These are phyloP conservation scores for Basidiobolus meristosporus DNA, from an alignment of 371 early-diverging fungal genomes.

Conservation along the genomic window DNA sequence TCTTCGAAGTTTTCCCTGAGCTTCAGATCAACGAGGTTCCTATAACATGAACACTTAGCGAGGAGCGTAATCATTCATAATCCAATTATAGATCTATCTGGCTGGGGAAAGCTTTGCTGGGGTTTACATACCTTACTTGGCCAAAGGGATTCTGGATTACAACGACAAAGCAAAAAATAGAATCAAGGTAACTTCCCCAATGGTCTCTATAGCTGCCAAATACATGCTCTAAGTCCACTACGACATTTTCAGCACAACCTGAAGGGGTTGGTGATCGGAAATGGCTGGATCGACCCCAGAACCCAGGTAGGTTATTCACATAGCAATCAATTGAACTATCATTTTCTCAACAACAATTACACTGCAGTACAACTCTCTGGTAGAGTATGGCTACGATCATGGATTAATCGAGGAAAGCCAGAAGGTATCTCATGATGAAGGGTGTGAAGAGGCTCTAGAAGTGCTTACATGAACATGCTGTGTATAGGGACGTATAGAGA, in stretches of 20 bases:
- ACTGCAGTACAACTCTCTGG: no score
- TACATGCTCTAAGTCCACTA: not conserved
- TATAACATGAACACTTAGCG: slow-evolving; percentile 8
- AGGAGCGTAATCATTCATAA: not conserved
- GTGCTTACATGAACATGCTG: not conserved
- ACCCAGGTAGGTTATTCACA: slow-evolving; percentile 27
- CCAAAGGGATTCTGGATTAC: slow-evolving; percentile 23
- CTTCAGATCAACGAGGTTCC: slow-evolving; percentile 19
- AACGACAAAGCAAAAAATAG: slow-evolving; percentile 16
- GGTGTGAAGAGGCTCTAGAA: no score
- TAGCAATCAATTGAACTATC: not conserved
- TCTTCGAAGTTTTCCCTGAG: slow-evolving; percentile 39
- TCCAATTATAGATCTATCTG: slow-evolving; percentile 34
- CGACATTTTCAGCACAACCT: slow-evolving; percentile 19
- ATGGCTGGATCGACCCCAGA: slow-evolving; percentile 74
- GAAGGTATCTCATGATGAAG: no score
- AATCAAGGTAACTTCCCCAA: not conserved
- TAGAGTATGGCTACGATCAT: no score
- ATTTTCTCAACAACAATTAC: not conserved
- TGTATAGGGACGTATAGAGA: slow-evolving; percentile 1
- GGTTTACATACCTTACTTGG: slow-evolving; percentile 67
- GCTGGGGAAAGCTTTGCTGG: slow-evolving; percentile 81
- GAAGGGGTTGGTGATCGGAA: slow-evolving; percentile 56
- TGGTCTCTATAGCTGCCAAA: not conserved
- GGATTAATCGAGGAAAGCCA: no score